Percentiles rank a stretch among this genome's conserved stretches.
phyloP scores from a whole-genome alignment of 2,329 filamentous ascomycete genomes.

The Coniochaeta sp. region DNA sequence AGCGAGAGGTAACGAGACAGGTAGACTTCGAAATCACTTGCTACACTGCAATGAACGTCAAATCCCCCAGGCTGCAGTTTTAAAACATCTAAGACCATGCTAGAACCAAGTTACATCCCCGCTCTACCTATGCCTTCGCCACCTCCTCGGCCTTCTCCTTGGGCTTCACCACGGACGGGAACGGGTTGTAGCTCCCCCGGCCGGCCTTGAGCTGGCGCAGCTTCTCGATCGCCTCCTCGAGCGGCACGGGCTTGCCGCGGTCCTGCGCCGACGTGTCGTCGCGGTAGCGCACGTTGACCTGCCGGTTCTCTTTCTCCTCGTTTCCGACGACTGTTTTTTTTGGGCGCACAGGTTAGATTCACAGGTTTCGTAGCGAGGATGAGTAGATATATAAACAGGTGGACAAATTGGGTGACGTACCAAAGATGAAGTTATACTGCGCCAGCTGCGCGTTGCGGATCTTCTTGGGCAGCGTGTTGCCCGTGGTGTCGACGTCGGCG shows the following conservation, averaged over 20 bases:
- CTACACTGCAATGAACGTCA: background rate
- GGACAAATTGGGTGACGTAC: constrained; percentile 37
- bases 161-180: constrained; percentile 15
- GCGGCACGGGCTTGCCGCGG: constrained; percentile 49
- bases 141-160: constrained; percentile 14
- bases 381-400: background rate
- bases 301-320: constrained; percentile 51
- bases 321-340: constrained; percentile 50
- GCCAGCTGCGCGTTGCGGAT: constrained; percentile 73
- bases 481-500: constrained; percentile 62
- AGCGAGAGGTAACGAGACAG: too few species aligned
- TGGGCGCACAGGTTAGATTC: background rate
- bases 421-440: constrained; percentile 80
- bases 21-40: too few species aligned
- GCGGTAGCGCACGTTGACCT: constrained; percentile 57
- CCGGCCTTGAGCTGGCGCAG: constrained; percentile 44
- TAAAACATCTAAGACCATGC: background rate
- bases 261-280: constrained; percentile 56
- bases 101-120: background rate
- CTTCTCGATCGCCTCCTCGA: constrained; percentile 51
- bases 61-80: background rate
- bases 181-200: constrained; percentile 28
- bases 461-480: constrained; percentile 86
- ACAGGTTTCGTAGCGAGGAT: background rate
- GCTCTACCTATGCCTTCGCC: constrained; percentile 4